phyloP scores from a whole-genome alignment of 148 eudicot genomes.

The Talinum fruticosum region DNA sequence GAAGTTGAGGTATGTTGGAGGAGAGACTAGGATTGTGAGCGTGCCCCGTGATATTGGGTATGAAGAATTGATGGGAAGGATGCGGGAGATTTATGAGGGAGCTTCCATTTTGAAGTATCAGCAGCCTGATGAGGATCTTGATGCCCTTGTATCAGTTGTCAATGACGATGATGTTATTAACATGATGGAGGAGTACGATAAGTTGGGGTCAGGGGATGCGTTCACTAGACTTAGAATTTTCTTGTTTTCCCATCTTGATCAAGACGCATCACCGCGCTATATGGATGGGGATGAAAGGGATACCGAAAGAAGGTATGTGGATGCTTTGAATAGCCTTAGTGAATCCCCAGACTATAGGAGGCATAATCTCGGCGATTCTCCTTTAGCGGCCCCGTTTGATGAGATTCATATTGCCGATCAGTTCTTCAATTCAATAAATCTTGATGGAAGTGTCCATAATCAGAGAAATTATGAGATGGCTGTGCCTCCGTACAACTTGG shows the following conservation, averaged over 20 bases:
- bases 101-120: slow-evolving; percentile 76
- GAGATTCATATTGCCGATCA: slow-evolving; percentile 65
- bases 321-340: slow-evolving; percentile 86
- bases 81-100: slow-evolving; percentile 82
- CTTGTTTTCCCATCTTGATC: slow-evolving; percentile 71
- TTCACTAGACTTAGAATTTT: slow-evolving; percentile 88
- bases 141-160: slow-evolving; percentile 96
- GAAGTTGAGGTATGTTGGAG: slow-evolving; percentile 91
- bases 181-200: slow-evolving; percentile 99
- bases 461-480: slow-evolving; percentile 69
- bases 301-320: slow-evolving; percentile 84
- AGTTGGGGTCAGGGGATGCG: slow-evolving; percentile 79
- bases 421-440: slow-evolving; percentile 60
- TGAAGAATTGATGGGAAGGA: slow-evolving; percentile 68
- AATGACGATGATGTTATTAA: slow-evolving; percentile 91
- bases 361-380: slow-evolving; percentile 43
- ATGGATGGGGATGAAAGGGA: slow-evolving; percentile 81
- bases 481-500: slow-evolving; percentile 55
- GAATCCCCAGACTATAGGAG: slow-evolving; percentile 65
- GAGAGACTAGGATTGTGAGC: slow-evolving; percentile 81
- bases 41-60: slow-evolving; percentile 51
- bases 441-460: slow-evolving; percentile 60
- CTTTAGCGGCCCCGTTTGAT: slow-evolving; percentile 39
- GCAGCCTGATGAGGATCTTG: slow-evolving; percentile 99
- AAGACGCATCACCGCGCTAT: slow-evolving; percentile 56